Percentiles rank a stretch among this genome's conserved stretches.
Conservation (phyloP, 768 basidiomycete genomes). For the Podaxis sp. region DNA sequence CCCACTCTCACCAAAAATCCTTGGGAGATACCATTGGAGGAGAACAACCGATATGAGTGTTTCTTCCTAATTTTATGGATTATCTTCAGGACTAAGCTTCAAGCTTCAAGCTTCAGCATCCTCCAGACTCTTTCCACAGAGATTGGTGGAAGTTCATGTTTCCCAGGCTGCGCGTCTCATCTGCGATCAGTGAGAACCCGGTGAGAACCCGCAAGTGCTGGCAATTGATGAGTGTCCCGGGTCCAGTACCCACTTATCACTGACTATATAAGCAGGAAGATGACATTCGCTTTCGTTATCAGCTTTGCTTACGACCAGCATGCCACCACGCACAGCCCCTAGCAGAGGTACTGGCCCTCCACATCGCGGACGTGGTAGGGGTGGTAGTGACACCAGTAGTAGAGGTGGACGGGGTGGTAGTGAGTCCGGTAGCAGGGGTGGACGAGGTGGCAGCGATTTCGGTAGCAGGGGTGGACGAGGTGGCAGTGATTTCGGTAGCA, state of each 20-base stretch:
- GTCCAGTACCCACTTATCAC: neutral
- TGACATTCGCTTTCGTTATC: neutral
- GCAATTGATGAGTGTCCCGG: constrained; percentile 1
- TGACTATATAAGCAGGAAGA: constrained; percentile 1
- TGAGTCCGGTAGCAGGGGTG: constrained; percentile 22
- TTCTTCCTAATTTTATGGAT: neutral
- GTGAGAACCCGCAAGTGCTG: neutral
- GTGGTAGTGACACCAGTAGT: neutral
- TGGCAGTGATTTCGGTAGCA: neutral
- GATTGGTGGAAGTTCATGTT: neutral
- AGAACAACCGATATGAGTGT: neutral
- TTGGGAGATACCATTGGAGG: neutral
- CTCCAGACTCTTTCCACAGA: neutral
- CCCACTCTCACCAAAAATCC: neutral
- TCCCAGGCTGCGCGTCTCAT: neutral
- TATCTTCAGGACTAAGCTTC: neutral
- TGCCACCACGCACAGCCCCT: constrained; percentile 39
- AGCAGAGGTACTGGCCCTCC: constrained; percentile 20
- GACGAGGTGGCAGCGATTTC: constrained; percentile 14
- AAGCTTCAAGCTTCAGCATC: neutral
- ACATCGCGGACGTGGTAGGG: constrained; percentile 27
- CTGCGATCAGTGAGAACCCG: constrained; percentile 5
- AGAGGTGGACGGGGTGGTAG: constrained; percentile 11
- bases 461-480: constrained; percentile 26
- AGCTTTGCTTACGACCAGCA: constrained; percentile 20